Evolutionary conservation across 345 rosid genomes (phyloP).

Genomic region (Salix arbutifolia): DNA sequence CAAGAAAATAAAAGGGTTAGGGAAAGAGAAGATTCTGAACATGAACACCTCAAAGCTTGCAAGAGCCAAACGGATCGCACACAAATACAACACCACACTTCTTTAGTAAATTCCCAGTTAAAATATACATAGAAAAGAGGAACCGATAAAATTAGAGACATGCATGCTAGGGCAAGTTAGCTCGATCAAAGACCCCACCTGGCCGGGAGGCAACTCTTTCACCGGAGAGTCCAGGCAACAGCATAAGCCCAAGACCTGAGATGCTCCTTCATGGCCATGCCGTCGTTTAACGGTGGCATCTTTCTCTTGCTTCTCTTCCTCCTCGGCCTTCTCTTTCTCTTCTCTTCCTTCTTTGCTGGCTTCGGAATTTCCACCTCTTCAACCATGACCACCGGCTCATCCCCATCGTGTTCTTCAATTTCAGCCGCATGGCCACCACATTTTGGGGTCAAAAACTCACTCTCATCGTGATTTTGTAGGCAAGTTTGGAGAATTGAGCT

Average conservation of each 20-base stretch:
- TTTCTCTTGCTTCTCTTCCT: conserved; percentile 19
- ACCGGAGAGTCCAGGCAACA: conserved; percentile 49
- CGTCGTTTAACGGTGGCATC: conserved; percentile 51
- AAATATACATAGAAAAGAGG: not conserved
- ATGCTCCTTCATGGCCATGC: conserved; percentile 56
- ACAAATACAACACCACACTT: not conserved
- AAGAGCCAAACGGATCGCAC: not conserved
- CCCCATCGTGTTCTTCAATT: conserved; percentile 1
- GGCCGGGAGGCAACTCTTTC: not conserved
- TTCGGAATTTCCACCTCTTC: conserved; percentile 17
- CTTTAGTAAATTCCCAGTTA: not conserved
- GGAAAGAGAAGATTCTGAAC: not conserved
- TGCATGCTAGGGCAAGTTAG: not conserved
- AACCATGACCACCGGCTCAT: not conserved
- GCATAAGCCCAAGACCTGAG: conserved; percentile 62
- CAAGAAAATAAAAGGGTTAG: not conserved
- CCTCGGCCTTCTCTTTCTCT: conserved; percentile 17
- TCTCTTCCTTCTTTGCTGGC: conserved; percentile 1
- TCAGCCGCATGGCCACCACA: conserved; percentile 22
- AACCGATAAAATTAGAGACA: not conserved
- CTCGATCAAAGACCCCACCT: not conserved
- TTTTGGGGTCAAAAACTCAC: not conserved
- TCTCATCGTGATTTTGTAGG: not conserved
- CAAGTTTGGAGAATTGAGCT: not conserved
- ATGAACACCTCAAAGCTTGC: not conserved